A percentile compares a stretch with the other conserved stretches of the same genome.
Conservation (phyloP, 371 early-diverging fungal genomes). For the Conidiobolus incongruus region DNA sequence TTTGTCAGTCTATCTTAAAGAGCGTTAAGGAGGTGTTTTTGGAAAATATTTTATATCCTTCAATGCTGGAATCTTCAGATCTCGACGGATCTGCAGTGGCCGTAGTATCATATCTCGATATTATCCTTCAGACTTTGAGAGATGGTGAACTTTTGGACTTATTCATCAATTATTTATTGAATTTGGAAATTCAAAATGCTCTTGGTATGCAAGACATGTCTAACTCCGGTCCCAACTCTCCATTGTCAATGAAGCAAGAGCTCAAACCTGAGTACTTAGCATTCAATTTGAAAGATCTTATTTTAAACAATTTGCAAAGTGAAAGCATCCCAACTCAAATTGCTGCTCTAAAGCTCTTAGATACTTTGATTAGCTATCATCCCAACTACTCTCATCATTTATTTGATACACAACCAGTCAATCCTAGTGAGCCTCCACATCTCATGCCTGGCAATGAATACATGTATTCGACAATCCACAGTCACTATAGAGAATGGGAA, state of each 20-base stretch:
- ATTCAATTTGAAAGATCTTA: conserved; percentile 34
- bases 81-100: conserved; percentile 79
- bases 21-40: conserved; percentile 53
- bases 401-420: conserved; percentile 10
- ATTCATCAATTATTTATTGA: conserved; percentile 51
- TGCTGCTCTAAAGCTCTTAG: conserved; percentile 57
- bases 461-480: conserved; percentile 14
- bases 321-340: conserved; percentile 51
- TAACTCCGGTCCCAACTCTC: background rate
- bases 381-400: conserved; percentile 46
- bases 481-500: conserved; percentile 2
- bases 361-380: conserved; percentile 47
- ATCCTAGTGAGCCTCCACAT: background rate
- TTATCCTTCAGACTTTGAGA: conserved; percentile 46
- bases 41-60: conserved; percentile 66
- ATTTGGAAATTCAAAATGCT: conserved; percentile 23
- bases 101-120: conserved; percentile 66
- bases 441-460: conserved; percentile 38
- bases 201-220: background rate
- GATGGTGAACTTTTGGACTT: conserved; percentile 50
- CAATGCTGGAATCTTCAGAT: conserved; percentile 69
- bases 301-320: conserved; percentile 47
- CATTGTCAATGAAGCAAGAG: background rate
- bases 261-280: background rate
- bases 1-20: conserved; percentile 32